phyloP scores from a whole-genome alignment of 176 grass and related monocot species.

The Zoysia japonica region DNA sequence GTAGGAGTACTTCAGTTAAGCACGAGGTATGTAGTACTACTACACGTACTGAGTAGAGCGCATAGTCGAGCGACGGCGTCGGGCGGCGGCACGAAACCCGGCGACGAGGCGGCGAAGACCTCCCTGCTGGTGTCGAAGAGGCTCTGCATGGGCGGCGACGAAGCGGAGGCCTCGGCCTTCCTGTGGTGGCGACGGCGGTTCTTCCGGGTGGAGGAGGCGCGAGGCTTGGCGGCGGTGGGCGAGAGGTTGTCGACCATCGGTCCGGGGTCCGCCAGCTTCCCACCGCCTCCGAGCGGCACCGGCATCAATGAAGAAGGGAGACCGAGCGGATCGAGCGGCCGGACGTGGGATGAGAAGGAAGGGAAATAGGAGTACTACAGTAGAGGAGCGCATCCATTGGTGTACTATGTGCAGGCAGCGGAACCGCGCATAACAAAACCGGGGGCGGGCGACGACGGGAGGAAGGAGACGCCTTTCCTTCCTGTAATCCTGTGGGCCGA shows the following conservation, averaged over 20 bases:
- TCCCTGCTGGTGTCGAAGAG: conserved; percentile 69
- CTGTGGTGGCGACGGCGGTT: conserved; percentile 32
- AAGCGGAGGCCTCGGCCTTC: conserved; percentile 10
- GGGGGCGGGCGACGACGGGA: neutral
- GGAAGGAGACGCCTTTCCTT: no score
- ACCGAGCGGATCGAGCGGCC: no score
- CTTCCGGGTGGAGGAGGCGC: conserved; percentile 34
- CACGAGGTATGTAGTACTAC: conserved; percentile 8
- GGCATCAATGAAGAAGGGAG: conserved; percentile 21
- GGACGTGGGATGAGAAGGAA: no score
- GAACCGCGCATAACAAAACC: no score
- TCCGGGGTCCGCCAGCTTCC: conserved; percentile 19
- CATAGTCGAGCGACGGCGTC: conserved; percentile 59
- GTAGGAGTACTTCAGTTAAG: no score
- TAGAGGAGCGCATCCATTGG: no score
- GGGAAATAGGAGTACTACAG: no score
- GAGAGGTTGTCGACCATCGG: neutral
- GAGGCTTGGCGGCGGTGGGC: neutral
- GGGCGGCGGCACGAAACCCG: conserved; percentile 55
- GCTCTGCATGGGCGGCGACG: conserved; percentile 45
- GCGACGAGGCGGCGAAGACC: conserved; percentile 47
- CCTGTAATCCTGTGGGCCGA: no score
- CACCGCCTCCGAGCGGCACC: conserved; percentile 34
- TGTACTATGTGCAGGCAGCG: no score
- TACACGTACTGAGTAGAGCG: conserved; percentile 44